phyloP scores from a whole-genome alignment of 129 eudicot species.

The Flaveria brownii region DNA sequence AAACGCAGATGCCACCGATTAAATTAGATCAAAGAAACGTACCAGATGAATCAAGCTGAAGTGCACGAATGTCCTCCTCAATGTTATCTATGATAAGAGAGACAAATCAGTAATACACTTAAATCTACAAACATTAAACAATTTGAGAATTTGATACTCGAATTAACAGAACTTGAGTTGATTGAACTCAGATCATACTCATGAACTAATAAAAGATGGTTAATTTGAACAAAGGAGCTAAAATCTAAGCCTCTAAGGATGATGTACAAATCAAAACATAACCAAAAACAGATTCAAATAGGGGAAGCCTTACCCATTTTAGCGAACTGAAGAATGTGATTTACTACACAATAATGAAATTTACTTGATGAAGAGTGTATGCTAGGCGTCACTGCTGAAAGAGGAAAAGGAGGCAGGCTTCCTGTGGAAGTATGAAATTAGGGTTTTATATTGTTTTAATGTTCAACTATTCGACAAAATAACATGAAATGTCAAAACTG shows the following conservation, averaged over 20 bases:
- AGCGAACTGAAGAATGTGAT: slow-evolving; percentile 2
- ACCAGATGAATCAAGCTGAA: slow-evolving; percentile 96
- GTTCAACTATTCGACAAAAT: not conserved
- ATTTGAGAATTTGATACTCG: not conserved
- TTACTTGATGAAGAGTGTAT: not conserved
- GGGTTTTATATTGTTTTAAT: not conserved
- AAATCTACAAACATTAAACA: slow-evolving; percentile 7
- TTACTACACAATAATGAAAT: not conserved
- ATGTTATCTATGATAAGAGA: slow-evolving; percentile 45
- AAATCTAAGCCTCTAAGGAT: not conserved
- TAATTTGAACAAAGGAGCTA: slow-evolving; percentile 3
- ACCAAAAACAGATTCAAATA: not conserved
- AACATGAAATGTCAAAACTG: not conserved
- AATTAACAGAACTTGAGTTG: not conserved
- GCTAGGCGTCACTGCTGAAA: slow-evolving; percentile 1
- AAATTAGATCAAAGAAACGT: slow-evolving; percentile 12
- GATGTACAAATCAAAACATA: not conserved
- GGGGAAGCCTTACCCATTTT: slow-evolving; percentile 13
- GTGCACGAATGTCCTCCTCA: slow-evolving; percentile 72
- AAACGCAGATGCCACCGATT: not conserved
- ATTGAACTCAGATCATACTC: not conserved
- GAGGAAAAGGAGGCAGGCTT: not conserved
- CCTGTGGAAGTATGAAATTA: not conserved
- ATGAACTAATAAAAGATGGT: not conserved
- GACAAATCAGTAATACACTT: slow-evolving; percentile 16